These are phyloP conservation scores for Hapsidospora chrysogenum DNA, from an alignment of 495 filamentous ascomycete species.

Conservation along the genomic window DNA sequence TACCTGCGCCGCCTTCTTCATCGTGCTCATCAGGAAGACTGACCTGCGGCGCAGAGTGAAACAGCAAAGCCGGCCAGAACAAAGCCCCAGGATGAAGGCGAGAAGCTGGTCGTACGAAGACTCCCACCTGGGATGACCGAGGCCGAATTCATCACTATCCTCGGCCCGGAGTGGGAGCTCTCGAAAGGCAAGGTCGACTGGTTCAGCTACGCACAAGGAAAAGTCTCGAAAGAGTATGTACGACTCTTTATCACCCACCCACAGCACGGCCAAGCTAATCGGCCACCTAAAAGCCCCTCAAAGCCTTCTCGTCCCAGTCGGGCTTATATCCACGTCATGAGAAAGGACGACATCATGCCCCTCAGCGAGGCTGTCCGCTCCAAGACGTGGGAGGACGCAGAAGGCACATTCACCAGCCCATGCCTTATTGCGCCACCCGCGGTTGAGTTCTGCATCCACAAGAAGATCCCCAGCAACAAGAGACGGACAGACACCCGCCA, in stretches of 20 bases:
- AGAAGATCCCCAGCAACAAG: conserved; percentile 52
- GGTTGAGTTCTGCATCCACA: conserved; percentile 69
- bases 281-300: conserved; percentile 36
- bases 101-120: conserved; percentile 75
- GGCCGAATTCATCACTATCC: conserved; percentile 49
- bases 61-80: conserved; percentile 26
- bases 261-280: conserved; percentile 5
- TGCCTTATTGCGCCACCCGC: conserved; percentile 56
- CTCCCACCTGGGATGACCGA: conserved; percentile 77
- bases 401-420: conserved; percentile 46
- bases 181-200: conserved; percentile 73
- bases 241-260: background rate
- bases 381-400: conserved; percentile 55
- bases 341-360: conserved; percentile 35
- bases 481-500: conserved; percentile 68
- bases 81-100: conserved; percentile 44
- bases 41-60: background rate
- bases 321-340: conserved; percentile 60
- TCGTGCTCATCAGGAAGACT: background rate
- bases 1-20: no score
- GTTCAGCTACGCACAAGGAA: conserved; percentile 61
- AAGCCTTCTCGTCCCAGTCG: conserved; percentile 62
- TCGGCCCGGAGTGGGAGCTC: conserved; percentile 73
- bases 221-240: conserved; percentile 76
- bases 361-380: conserved; percentile 51